Evolutionary conservation across 1,284 basidiomycete species (phyloP), one percentile per base, ranked within the genome.

Genomic region (Chondrostereum purpureum): DNA sequence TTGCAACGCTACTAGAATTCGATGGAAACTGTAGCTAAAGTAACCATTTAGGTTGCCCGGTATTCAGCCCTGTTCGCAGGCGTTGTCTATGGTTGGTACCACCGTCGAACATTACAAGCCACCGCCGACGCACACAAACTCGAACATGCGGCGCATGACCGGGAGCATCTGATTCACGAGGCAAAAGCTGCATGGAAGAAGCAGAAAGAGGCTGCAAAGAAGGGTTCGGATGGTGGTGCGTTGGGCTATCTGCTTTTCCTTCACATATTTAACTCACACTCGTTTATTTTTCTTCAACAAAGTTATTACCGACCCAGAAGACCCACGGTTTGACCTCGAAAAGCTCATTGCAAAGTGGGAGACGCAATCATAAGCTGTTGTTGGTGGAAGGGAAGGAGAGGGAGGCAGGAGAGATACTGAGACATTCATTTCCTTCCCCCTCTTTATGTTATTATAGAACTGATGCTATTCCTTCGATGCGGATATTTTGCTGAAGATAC

Each of bases 301-400:
- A 92, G 91, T 93, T 56, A 71, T 95, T 56, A 88, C 90, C 53
- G 82, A 99, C 72, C 91, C 93, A 42, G 93, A 98, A 60, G 85
- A 95, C 68, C 91, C 94, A 51, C 83, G 80, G 55, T 99, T 99
- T 70, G 94, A 99, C 75, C 75, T 98, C 62, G 95, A 98, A 75
- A 92, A 92, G 70, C 72, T 97, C 54, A 64, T 98, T 63, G 72
- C 71, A 42, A 79, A 80, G 62, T 85, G 80, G 76, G 87, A 88
- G 64, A 76, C 73, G 57, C 77, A 80, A 40, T 66, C 69, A 57
- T 66, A 67, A 67, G 36, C 51, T 47, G 54, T 38, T 42, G 22
- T 24, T 20, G 13, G 23, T n/a, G 36, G 21, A 20, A 21, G 16
- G 19, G 10, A 12, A n/a, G n/a, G n/a, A n/a, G n/a, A n/a, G n/a